Base-by-base conservation (phyloP, 306 rosid species). In the Ziziphus jujuba region DNA sequence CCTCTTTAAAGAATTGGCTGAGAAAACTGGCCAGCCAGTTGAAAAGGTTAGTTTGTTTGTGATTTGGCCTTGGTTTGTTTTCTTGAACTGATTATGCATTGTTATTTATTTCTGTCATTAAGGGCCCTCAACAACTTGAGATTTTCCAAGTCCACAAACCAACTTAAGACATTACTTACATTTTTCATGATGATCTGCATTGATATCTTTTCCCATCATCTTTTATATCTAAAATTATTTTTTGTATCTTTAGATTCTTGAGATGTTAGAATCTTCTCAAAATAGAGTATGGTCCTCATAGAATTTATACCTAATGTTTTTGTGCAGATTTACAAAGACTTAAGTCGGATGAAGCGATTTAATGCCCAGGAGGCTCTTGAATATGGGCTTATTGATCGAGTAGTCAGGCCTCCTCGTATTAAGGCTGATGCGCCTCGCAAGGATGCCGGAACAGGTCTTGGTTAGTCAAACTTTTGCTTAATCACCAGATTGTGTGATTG, bases 301-400 rank as follows among this genome's bases (percentile, higher is more conserved):
- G 44, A 15, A 31, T 43, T 38, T 9, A 61, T 40, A 48, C 48
- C 40, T 38, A 23, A 56, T 71, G n/a, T 66, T 60, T 77, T 21
- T 72, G 15, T 82, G 75, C 88, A 88, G 96, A 86, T 90, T 61
- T 52, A 65, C 75, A 59, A 77, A 72, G 98, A 93, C 83, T 75
- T 89, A 59, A 67, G 91, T 57, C 71, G 87, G 75, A 68, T 80
- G 85, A 90, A 86, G 82, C 90, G 85, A 9, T 90, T 90, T 55
- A 76, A 65, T 74, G 77, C 99, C 43, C 86, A 82, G 72, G 89
- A 85, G 76, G 97, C 99, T 78, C 81, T 90, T 38, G 99, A 93
- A n/a, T 93, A 93, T 56, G 99, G 99, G 55, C 84, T 93, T 63
- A 79, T 93, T 38, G 99, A 93, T 80, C 89, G 87, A 13, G 62